phyloP scores from a whole-genome alignment of 1,284 basidiomycete genomes.

The Naganishia sp. region DNA sequence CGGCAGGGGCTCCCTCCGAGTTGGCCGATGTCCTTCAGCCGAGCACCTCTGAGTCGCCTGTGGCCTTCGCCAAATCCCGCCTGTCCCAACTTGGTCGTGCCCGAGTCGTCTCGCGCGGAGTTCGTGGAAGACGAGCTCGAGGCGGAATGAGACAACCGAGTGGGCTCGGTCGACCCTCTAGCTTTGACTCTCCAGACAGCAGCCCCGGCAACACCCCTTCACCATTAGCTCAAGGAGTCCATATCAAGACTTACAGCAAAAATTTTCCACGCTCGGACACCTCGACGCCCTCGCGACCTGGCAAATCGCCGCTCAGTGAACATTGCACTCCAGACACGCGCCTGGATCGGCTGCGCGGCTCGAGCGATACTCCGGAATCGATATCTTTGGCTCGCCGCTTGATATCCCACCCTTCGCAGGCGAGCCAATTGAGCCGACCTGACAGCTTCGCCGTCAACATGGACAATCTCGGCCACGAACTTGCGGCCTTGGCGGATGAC shows the following conservation, averaged over 20 bases:
- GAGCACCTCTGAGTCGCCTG: constrained; percentile 13
- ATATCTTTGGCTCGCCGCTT: constrained; percentile 17
- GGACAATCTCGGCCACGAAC: constrained; percentile 45
- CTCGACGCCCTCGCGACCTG: constrained; percentile 12
- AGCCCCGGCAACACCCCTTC: constrained; percentile 20
- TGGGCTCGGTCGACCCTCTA: constrained; percentile 13
- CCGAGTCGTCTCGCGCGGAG: constrained; percentile 23
- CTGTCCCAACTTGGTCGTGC: constrained; percentile 14
- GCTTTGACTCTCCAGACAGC: constrained; percentile 24
- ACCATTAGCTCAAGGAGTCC: constrained; percentile 4
- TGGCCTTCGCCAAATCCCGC: constrained; percentile 9
- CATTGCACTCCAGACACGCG: constrained; percentile 10
- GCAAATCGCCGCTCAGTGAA: constrained; percentile 12
- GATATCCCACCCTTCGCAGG: constrained; percentile 14
- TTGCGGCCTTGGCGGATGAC: constrained; percentile 40
- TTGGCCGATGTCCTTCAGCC: constrained; percentile 2
- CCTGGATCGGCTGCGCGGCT: not conserved
- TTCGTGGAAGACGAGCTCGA: constrained; percentile 44
- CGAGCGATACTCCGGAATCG: constrained; percentile 20
- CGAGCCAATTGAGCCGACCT: constrained; percentile 7
- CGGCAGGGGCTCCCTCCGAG: not conserved
- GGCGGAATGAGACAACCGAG: constrained; percentile 19
- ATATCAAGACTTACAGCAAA: not conserved
- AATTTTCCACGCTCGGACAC: constrained; percentile 20
- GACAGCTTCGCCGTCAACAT: constrained; percentile 34